Conservation (phyloP, 768 basidiomycete genomes). For the Lactifluus subvellereus region DNA sequence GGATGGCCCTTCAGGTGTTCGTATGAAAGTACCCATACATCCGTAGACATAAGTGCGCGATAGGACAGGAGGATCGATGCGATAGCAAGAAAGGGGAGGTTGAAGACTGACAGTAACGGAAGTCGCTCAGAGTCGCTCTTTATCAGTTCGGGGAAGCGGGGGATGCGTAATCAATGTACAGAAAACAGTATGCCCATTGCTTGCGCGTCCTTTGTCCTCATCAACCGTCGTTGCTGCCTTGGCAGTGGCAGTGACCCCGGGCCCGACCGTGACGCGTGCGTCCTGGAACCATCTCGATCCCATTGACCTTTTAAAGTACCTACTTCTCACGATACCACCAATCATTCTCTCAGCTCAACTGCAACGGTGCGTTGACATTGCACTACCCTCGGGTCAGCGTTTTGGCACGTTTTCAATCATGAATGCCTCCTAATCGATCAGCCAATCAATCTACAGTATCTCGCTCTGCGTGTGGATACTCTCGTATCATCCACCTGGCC, state of each 20-base stretch:
- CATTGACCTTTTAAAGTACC: too few species aligned
- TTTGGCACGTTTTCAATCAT: too few species aligned
- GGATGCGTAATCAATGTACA: neutral
- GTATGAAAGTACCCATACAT: constrained; percentile 58
- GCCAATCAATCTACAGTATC: too few species aligned
- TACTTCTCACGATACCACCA: too few species aligned
- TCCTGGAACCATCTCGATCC: too few species aligned
- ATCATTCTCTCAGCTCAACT: too few species aligned
- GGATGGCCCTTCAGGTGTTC: constrained; percentile 67
- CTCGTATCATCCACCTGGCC: too few species aligned
- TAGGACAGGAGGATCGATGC: neutral
- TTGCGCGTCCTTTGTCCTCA: neutral
- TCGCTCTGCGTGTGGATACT: too few species aligned
- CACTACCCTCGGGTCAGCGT: too few species aligned
- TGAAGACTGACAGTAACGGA: neutral
- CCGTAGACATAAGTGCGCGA: constrained; percentile 38
- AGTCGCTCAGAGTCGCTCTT: neutral
- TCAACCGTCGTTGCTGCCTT: neutral
- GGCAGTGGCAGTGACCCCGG: constrained; percentile 39
- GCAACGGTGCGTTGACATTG: too few species aligned
- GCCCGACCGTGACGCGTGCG: constrained; percentile 35
- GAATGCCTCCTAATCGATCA: too few species aligned
- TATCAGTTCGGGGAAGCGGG: neutral
- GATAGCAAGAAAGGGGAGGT: neutral
- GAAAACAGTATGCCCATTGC: neutral